Conservation (phyloP, 768 basidiomycete species). For the Suillus sp. region DNA sequence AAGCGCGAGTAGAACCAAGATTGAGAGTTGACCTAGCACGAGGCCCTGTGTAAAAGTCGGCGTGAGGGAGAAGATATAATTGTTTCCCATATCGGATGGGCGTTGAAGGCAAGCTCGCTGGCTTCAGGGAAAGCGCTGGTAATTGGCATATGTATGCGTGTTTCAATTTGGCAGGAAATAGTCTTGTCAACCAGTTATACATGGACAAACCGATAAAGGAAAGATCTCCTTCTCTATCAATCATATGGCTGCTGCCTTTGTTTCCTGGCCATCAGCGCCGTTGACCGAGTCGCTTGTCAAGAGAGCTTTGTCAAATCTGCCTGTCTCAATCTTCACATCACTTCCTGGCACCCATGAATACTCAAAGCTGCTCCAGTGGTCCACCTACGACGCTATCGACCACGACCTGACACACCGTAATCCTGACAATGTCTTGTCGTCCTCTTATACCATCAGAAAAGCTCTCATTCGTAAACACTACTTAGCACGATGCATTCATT, state of each 20-base stretch:
- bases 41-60: constrained; percentile 97
- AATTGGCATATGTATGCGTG: background rate
- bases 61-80: constrained; percentile 71
- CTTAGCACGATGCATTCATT: constrained; percentile 71
- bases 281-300: constrained; percentile 53
- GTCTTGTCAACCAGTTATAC: background rate
- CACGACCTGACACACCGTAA: constrained; percentile 67
- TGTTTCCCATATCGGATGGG: constrained; percentile 33
- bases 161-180: background rate
- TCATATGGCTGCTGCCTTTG: constrained; percentile 35
- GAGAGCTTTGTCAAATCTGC: constrained; percentile 39
- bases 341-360: constrained; percentile 24
- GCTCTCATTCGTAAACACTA: constrained; percentile 94
- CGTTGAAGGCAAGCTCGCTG: constrained; percentile 1
- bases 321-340: constrained; percentile 31
- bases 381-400: constrained; percentile 84
- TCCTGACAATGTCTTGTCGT: constrained; percentile 60
- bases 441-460: constrained; percentile 88
- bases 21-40: constrained; percentile 87
- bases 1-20: constrained; percentile 72
- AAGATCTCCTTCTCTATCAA: background rate
- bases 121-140: background rate
- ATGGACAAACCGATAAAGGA: background rate
- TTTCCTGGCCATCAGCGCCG: constrained; percentile 57
- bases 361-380: constrained; percentile 67